phyloP scores from a whole-genome alignment of 139 green algal species.

The Pleodorina starrii region DNA sequence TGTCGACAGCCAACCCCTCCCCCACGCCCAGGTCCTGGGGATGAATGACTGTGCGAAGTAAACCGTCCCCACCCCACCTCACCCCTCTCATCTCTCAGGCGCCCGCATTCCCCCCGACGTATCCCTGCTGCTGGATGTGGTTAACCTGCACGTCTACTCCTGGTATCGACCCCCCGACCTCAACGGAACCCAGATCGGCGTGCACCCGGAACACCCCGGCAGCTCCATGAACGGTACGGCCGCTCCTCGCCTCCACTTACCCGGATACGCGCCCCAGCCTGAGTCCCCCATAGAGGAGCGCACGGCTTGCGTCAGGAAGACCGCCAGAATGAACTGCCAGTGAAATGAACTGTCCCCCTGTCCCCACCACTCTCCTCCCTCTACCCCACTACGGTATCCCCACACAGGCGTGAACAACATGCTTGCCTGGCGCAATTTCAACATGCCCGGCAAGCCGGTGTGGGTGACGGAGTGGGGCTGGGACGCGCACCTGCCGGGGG shows the following conservation, averaged over 20 bases:
- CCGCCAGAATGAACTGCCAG: no score
- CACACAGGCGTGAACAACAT: slow-evolving; percentile 54
- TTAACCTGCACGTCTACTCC: slow-evolving; percentile 54
- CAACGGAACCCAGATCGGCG: neutral
- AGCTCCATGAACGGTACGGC: slow-evolving; percentile 39
- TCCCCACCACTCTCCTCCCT: neutral
- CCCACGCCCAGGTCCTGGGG: no score
- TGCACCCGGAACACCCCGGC: slow-evolving; percentile 55
- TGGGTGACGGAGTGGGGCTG: slow-evolving; percentile 61
- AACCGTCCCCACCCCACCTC: neutral
- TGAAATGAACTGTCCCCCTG: neutral
- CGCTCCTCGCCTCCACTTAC: neutral
- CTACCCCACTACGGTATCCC: neutral
- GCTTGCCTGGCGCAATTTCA: slow-evolving; percentile 46
- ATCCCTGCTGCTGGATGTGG: slow-evolving; percentile 22
- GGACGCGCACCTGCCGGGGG: slow-evolving; percentile 45
- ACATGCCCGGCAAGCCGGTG: slow-evolving; percentile 54
- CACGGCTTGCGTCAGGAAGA: no score
- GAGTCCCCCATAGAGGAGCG: no score
- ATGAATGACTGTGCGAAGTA: no score
- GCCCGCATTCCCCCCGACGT: slow-evolving; percentile 28
- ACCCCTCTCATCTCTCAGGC: neutral
- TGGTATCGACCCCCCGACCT: slow-evolving; percentile 4
- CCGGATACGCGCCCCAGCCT: neutral
- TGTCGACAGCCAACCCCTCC: no score